Evolutionary conservation across 1,139 yeast species (phyloP).

Genomic region (Taphrina deformans): DNA sequence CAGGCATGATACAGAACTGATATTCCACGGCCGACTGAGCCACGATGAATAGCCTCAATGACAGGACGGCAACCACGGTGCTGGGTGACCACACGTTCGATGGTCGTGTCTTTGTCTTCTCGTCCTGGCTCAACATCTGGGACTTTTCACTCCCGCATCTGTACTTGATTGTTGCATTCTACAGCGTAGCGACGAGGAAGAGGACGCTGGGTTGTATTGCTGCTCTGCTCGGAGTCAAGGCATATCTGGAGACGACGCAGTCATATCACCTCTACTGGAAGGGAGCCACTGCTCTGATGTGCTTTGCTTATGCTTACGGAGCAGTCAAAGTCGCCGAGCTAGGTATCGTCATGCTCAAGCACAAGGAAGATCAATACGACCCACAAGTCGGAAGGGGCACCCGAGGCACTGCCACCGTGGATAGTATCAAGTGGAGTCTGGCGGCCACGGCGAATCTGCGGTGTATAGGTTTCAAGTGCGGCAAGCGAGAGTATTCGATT

Average conservation of each 20-base stretch:
- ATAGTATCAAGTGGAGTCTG: background rate
- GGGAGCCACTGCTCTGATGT: slow-evolving; percentile 12
- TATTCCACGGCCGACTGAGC: background rate
- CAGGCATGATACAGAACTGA: background rate
- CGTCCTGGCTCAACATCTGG: background rate
- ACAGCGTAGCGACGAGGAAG: background rate
- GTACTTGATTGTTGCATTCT: slow-evolving; percentile 1
- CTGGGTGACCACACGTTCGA: background rate
- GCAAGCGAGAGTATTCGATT: background rate
- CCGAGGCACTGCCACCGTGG: background rate
- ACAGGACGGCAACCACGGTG: background rate
- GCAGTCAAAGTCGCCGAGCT: slow-evolving; percentile 10
- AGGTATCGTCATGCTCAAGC: background rate
- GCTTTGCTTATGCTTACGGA: slow-evolving; percentile 13
- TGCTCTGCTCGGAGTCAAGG: slow-evolving; percentile 2
- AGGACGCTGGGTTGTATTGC: slow-evolving; percentile 2
- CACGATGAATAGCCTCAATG: background rate
- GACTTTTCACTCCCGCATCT: slow-evolving; percentile 11
- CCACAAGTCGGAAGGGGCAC: background rate
- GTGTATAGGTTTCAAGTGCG: slow-evolving; percentile 10
- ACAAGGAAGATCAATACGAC: slow-evolving; percentile 1
- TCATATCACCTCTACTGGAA: slow-evolving; percentile 12
- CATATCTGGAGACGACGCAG: background rate
- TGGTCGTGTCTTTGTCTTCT: background rate
- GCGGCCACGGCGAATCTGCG: slow-evolving; percentile 2